Percentiles rank a stretch among this genome's conserved stretches.
Evolutionary conservation across 2,329 filamentous ascomycete species (phyloP).

Genomic region (Hypoxylon sp.): DNA sequence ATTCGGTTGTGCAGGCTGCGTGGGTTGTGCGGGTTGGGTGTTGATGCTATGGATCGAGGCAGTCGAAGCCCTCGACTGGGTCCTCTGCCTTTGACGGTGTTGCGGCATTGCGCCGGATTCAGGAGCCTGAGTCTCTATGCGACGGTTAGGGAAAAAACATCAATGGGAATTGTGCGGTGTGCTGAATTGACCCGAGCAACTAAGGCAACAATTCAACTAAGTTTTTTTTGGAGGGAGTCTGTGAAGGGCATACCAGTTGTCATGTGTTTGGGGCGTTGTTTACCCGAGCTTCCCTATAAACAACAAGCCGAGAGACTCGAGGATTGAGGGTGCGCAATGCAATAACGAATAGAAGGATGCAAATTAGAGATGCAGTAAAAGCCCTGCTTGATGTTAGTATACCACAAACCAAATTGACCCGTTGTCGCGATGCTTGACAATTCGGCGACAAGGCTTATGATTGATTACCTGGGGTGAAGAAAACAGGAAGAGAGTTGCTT

Average conservation of each 20-base stretch:
- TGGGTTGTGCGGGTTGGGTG: too few species aligned
- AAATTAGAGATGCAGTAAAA: slow-evolving; percentile 20
- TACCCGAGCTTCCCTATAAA: slow-evolving; percentile 40
- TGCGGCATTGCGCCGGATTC: slow-evolving; percentile 55
- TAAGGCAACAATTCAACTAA: background rate
- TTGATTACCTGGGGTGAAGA: slow-evolving; percentile 42
- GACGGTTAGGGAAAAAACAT: slow-evolving; percentile 26
- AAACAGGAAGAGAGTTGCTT: slow-evolving; percentile 47
- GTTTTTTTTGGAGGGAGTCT: background rate
- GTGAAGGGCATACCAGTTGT: slow-evolving; percentile 45
- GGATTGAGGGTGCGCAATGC: slow-evolving; percentile 5
- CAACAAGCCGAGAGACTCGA: slow-evolving; percentile 9
- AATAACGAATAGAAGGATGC: slow-evolving; percentile 19
- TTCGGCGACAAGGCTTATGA: slow-evolving; percentile 26
- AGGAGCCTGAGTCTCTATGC: slow-evolving; percentile 48
- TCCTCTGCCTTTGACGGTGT: slow-evolving; percentile 62
- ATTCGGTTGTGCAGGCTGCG: too few species aligned
- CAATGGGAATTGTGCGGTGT: background rate
- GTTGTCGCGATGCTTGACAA: slow-evolving; percentile 39
- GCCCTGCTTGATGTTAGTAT: slow-evolving; percentile 33
- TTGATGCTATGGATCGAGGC: slow-evolving; percentile 68
- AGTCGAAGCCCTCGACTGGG: slow-evolving; percentile 68
- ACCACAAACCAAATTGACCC: slow-evolving; percentile 32
- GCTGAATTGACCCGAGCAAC: background rate
- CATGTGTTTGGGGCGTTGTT: slow-evolving; percentile 50